These are phyloP conservation scores for Penicillium psychrofluorescens DNA, from an alignment of 495 filamentous ascomycete species.

Conservation along the genomic window DNA sequence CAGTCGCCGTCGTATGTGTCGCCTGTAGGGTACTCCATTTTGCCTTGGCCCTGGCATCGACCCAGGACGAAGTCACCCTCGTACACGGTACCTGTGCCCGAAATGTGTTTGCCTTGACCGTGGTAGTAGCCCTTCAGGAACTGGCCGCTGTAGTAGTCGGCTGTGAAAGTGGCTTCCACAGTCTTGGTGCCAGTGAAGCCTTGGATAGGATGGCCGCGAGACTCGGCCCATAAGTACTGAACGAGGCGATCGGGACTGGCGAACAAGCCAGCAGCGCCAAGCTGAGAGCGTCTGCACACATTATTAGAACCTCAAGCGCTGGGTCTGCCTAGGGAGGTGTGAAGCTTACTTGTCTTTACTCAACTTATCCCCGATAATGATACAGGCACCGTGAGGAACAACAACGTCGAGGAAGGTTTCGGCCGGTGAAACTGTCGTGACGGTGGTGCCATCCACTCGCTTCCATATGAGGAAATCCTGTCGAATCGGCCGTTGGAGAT, in stretches of 20 bases:
- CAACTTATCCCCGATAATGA: slow-evolving; percentile 38
- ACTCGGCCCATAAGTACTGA: slow-evolving; percentile 38
- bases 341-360: slow-evolving; percentile 30
- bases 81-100: slow-evolving; percentile 48
- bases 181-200: slow-evolving; percentile 39
- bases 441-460: slow-evolving; percentile 31
- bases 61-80: slow-evolving; percentile 46
- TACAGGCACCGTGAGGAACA: slow-evolving; percentile 34
- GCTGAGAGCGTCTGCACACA: slow-evolving; percentile 20
- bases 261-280: slow-evolving; percentile 34
- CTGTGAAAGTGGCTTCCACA: slow-evolving; percentile 38
- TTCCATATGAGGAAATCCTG: slow-evolving; percentile 42
- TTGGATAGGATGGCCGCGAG: slow-evolving; percentile 37
- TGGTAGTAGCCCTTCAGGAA: slow-evolving; percentile 44
- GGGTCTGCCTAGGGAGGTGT: no score
- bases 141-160: slow-evolving; percentile 41
- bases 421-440: slow-evolving; percentile 31
- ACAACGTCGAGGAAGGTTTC: slow-evolving; percentile 32
- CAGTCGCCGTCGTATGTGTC: slow-evolving; percentile 58
- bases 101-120: slow-evolving; percentile 46
- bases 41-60: slow-evolving; percentile 47
- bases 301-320: slow-evolving; percentile 3
- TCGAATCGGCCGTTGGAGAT: slow-evolving; percentile 27
- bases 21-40: slow-evolving; percentile 53
- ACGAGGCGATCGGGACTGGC: slow-evolving; percentile 38